Percentiles rank a stretch among this genome's conserved stretches.
Evolutionary conservation across 208 protist species (phyloP).

Genomic region (Tritrichomonas foetus): DNA sequence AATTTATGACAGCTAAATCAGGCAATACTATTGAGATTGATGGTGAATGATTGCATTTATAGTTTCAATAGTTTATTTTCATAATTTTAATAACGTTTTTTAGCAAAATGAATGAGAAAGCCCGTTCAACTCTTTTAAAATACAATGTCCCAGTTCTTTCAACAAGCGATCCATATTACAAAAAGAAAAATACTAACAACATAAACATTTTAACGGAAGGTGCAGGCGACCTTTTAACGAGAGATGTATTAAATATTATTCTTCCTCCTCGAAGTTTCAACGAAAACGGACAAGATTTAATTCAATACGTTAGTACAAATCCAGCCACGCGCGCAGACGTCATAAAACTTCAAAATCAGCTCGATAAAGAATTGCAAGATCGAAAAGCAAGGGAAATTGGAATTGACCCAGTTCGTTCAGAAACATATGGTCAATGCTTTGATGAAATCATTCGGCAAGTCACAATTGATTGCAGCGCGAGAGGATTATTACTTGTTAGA

Average conservation of each 20-base stretch:
- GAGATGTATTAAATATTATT: constrained; percentile 72
- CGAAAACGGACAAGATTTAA: constrained; percentile 68
- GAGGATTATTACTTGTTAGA: constrained; percentile 86
- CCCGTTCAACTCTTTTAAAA: not conserved
- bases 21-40: no score
- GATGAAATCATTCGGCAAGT: constrained; percentile 89
- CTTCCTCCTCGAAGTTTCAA: constrained; percentile 65
- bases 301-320: constrained; percentile 70
- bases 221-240: not conserved
- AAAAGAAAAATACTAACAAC: not conserved
- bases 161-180: not conserved
- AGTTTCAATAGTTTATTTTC: no score
- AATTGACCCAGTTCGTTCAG: constrained; percentile 85
- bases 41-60: no score
- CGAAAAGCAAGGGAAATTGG: constrained; percentile 82
- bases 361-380: constrained; percentile 73
- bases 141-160: not conserved
- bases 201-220: not conserved
- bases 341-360: constrained; percentile 73
- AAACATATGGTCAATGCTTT: constrained; percentile 91
- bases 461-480: constrained; percentile 88
- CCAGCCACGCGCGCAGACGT: constrained; percentile 76
- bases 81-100: no score
- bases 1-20: no score
- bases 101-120: not conserved